Conservation (phyloP, 805 yeast species). For the Candida palmyrensis region DNA sequence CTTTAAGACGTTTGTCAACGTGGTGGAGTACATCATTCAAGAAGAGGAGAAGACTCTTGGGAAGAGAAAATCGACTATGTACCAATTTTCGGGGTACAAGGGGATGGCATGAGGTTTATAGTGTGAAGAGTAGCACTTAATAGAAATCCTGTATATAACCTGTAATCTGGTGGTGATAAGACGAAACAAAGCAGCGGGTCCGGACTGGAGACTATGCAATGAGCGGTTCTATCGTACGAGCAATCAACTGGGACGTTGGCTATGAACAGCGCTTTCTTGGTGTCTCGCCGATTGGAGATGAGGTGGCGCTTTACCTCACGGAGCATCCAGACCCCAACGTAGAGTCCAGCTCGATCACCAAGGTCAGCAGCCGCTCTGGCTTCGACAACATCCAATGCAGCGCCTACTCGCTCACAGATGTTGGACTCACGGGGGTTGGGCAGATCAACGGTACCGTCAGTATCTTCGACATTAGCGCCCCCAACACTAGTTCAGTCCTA, state of each 20-base stretch:
- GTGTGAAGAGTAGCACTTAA: too few species aligned
- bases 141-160: too few species aligned
- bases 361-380: slow-evolving; percentile 51
- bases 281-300: slow-evolving; percentile 77
- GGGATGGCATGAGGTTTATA: neutral
- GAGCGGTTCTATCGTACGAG: slow-evolving; percentile 59
- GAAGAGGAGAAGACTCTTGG: slow-evolving; percentile 28
- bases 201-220: too few species aligned
- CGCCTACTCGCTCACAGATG: slow-evolving; percentile 50
- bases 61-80: neutral
- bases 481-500: slow-evolving; percentile 22
- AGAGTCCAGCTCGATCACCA: slow-evolving; percentile 47
- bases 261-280: slow-evolving; percentile 56
- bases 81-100: slow-evolving; percentile 2
- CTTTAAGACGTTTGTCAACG: slow-evolving; percentile 37
- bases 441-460: slow-evolving; percentile 64
- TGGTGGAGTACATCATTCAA: slow-evolving; percentile 40
- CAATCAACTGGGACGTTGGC: slow-evolving; percentile 55
- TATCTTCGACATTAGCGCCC: slow-evolving; percentile 52
- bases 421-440: slow-evolving; percentile 70
- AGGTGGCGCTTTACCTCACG: slow-evolving; percentile 61
- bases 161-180: too few species aligned
- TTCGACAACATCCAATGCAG: slow-evolving; percentile 66
- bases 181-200: too few species aligned
- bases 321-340: slow-evolving; percentile 39